Percentiles rank a stretch among this genome's conserved stretches.
phyloP scores from a whole-genome alignment of 306 rosid genomes.

The Inga laurina region DNA sequence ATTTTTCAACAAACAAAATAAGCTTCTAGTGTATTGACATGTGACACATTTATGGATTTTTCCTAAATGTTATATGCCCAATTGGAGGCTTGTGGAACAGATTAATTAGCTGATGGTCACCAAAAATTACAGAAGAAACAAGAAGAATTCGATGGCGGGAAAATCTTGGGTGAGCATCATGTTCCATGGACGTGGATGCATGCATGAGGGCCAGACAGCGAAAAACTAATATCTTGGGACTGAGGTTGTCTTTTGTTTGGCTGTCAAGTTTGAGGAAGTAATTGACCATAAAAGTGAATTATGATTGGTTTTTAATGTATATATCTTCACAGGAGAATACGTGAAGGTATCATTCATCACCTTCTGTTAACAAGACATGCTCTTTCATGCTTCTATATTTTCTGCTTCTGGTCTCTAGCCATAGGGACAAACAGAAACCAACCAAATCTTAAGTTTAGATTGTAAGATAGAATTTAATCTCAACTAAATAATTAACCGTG shows the following conservation, averaged over 20 bases:
- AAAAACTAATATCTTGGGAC: background rate
- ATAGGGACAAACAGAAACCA: conserved; percentile 8
- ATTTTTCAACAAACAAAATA: too few species aligned
- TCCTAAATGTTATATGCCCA: background rate
- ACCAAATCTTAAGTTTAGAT: conserved; percentile 3
- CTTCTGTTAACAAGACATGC: background rate
- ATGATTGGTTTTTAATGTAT: background rate
- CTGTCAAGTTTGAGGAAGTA: background rate
- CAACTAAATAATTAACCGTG: background rate
- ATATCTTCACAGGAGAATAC: background rate
- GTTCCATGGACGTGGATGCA: background rate
- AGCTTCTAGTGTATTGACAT: background rate
- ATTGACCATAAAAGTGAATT: background rate
- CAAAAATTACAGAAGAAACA: background rate
- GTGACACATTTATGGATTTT: background rate
- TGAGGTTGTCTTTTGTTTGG: background rate
- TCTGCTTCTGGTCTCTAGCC: conserved; percentile 9
- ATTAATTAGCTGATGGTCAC: background rate
- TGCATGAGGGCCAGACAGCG: background rate
- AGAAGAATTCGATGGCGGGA: background rate
- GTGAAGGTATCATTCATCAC: background rate
- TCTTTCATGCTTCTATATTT: background rate
- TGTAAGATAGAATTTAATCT: background rate
- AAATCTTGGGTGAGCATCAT: background rate
- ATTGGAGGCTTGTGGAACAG: background rate